Percentiles rank a stretch among this genome's conserved stretches.
Evolutionary conservation across 805 yeast genomes (phyloP).

Genomic region (Ogataea allantospora): DNA sequence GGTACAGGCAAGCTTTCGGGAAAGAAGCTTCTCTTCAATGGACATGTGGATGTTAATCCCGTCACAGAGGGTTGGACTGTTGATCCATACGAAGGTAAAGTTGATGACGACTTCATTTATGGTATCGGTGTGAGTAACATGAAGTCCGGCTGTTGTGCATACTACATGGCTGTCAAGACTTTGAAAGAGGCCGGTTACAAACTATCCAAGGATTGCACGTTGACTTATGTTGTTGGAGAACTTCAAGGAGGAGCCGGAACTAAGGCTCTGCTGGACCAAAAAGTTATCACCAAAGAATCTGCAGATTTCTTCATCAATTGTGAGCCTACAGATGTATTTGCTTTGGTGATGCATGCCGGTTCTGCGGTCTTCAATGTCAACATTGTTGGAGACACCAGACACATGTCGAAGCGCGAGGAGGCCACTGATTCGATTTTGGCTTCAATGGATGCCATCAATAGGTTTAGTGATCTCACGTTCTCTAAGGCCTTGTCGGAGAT

Average conservation of each 20-base stretch:
- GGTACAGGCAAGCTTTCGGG: slow-evolving; percentile 24
- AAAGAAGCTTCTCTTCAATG: slow-evolving; percentile 30
- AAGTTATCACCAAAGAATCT: slow-evolving; percentile 25
- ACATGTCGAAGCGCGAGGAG: slow-evolving; percentile 34
- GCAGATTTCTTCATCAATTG: slow-evolving; percentile 33
- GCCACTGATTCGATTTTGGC: slow-evolving; percentile 33
- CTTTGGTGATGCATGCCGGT: slow-evolving; percentile 33
- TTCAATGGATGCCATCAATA: slow-evolving; percentile 30
- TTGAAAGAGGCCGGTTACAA: slow-evolving; percentile 31
- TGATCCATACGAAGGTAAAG: slow-evolving; percentile 30
- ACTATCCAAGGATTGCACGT: slow-evolving; percentile 28
- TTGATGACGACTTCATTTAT: slow-evolving; percentile 29
- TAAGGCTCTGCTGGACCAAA: slow-evolving; percentile 25
- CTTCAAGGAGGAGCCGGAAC: slow-evolving; percentile 36
- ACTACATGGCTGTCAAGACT: slow-evolving; percentile 33
- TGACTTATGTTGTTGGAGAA: slow-evolving; percentile 30
- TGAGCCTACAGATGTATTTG: slow-evolving; percentile 33
- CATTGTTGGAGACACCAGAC: slow-evolving; percentile 33
- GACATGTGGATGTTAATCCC: slow-evolving; percentile 35
- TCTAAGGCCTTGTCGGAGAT: slow-evolving; percentile 23
- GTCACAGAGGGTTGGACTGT: slow-evolving; percentile 35
- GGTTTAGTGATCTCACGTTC: slow-evolving; percentile 29
- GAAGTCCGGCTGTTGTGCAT: slow-evolving; percentile 35
- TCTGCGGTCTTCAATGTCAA: slow-evolving; percentile 30
- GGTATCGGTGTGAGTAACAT: slow-evolving; percentile 35